These are phyloP conservation scores for Acanthochlamys bracteata DNA, from an alignment of 106 monocot species.

Conservation along the genomic window DNA sequence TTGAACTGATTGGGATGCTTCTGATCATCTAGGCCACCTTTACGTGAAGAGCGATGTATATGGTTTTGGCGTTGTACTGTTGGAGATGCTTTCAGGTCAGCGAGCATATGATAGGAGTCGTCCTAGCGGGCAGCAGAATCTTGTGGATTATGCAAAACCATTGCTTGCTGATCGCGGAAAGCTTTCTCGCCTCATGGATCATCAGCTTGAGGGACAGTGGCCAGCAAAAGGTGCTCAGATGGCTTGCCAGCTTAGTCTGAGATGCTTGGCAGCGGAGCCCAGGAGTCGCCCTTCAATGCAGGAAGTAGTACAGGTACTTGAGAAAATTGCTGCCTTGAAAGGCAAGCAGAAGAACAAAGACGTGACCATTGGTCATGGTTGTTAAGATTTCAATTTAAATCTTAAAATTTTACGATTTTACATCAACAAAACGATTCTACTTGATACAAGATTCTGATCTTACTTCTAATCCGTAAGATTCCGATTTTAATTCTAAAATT, in stretches of 20 bases:
- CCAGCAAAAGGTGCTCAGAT: constrained; percentile 36
- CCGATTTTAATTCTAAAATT: too few relatives aligned
- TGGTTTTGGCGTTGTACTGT: constrained; percentile 71
- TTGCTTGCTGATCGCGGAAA: constrained; percentile 32
- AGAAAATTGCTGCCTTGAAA: constrained; percentile 33
- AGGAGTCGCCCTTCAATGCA: constrained; percentile 62
- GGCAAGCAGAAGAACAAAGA: neutral
- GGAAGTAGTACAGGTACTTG: constrained; percentile 41
- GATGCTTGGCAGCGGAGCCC: constrained; percentile 43
- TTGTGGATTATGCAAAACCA: constrained; percentile 56
- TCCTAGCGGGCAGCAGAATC: constrained; percentile 42
- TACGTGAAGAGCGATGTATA: constrained; percentile 82
- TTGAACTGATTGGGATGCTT: neutral
- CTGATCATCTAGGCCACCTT: constrained; percentile 37
- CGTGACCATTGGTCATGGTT: too few relatives aligned
- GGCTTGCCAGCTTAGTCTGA: constrained; percentile 40
- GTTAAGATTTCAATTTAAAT: too few relatives aligned
- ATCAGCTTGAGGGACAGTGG: constrained; percentile 46
- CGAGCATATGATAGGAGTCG: constrained; percentile 39
- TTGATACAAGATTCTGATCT: too few relatives aligned
- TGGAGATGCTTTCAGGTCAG: constrained; percentile 57
- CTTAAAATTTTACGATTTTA: too few relatives aligned
- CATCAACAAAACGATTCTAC: too few relatives aligned
- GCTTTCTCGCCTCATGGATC: constrained; percentile 45
- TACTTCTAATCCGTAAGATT: too few relatives aligned